These are phyloP conservation scores for Clitoria ternatea DNA, from an alignment of 306 rosid species.

Conservation along the genomic window DNA sequence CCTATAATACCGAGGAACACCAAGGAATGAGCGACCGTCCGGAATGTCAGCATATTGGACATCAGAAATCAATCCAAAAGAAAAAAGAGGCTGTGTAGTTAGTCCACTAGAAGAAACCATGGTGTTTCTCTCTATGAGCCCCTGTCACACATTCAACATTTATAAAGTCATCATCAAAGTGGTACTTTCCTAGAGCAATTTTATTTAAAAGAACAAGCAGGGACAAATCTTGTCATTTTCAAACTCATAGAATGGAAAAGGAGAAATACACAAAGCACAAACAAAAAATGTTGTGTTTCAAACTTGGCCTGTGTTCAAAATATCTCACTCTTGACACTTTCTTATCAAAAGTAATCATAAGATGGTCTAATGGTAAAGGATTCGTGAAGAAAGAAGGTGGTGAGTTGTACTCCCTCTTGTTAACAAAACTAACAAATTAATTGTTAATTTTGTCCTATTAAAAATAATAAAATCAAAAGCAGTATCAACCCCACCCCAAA, in stretches of 20 bases:
- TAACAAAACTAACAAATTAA: too few species aligned
- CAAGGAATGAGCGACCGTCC: conserved; percentile 77
- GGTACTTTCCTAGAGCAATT: conserved; percentile 4
- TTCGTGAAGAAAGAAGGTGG: too few species aligned
- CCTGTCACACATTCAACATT: conserved; percentile 35
- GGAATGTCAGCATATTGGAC: conserved; percentile 94
- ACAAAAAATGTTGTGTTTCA: neutral
- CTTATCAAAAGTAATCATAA: neutral
- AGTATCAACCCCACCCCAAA: neutral
- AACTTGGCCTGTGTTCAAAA: neutral
- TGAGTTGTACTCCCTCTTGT: too few species aligned
- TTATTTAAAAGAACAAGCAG: conserved; percentile 14
- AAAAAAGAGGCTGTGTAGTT: conserved; percentile 52
- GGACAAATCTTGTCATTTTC: neutral
- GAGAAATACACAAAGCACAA: conserved; percentile 3
- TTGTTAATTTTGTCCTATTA: too few species aligned
- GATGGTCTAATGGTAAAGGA: too few species aligned
- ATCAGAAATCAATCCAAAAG: conserved; percentile 87
- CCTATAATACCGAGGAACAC: conserved; percentile 80
- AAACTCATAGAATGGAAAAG: neutral
- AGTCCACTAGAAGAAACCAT: conserved; percentile 53
- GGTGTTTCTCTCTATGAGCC: conserved; percentile 19
- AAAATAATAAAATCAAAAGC: too few species aligned
- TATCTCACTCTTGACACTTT: neutral
- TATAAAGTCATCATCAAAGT: conserved; percentile 26